Conservation (phyloP, 352 stramenopile species). For the Pythium grandisporangium region DNA sequence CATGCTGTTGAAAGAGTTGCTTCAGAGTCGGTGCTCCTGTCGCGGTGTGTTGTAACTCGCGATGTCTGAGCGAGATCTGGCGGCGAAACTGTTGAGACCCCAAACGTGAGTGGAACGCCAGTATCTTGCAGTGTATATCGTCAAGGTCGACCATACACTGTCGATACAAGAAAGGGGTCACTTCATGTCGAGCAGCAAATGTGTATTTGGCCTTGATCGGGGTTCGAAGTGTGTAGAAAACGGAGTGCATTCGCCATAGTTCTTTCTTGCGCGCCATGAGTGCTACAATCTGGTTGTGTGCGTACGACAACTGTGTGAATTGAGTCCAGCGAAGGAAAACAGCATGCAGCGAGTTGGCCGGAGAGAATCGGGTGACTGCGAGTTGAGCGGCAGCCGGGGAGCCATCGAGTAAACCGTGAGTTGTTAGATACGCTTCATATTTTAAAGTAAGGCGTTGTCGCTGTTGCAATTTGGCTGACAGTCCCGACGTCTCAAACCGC, state of each 20-base stretch:
- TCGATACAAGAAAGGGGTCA: conserved; percentile 9
- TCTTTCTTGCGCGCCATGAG: conserved; percentile 8
- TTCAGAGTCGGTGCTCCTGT: conserved; percentile 61
- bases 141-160: conserved; percentile 15
- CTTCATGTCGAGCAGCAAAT: background rate
- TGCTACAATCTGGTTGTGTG: conserved; percentile 5
- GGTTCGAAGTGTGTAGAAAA: conserved; percentile 20
- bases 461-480: conserved; percentile 3
- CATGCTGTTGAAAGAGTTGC: conserved; percentile 55
- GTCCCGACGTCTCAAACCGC: conserved; percentile 9
- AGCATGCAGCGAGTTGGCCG: conserved; percentile 20
- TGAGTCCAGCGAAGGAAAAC: conserved; percentile 28
- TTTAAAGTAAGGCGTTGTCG: conserved; percentile 11
- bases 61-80: conserved; percentile 9
- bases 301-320: conserved; percentile 15
- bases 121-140: conserved; percentile 16
- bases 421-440: conserved; percentile 9
- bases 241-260: conserved; percentile 10
- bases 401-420: conserved; percentile 9
- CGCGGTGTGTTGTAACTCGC: conserved; percentile 21
- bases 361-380: conserved; percentile 16
- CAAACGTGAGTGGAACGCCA: conserved; percentile 7
- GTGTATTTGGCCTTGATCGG: conserved; percentile 22
- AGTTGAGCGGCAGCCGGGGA: conserved; percentile 7
- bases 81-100: conserved; percentile 2